Evolutionary conservation across 805 yeast genomes (phyloP), one percentile per base, ranked within the genome.

Genomic region (Blastobotrys terrestris): DNA sequence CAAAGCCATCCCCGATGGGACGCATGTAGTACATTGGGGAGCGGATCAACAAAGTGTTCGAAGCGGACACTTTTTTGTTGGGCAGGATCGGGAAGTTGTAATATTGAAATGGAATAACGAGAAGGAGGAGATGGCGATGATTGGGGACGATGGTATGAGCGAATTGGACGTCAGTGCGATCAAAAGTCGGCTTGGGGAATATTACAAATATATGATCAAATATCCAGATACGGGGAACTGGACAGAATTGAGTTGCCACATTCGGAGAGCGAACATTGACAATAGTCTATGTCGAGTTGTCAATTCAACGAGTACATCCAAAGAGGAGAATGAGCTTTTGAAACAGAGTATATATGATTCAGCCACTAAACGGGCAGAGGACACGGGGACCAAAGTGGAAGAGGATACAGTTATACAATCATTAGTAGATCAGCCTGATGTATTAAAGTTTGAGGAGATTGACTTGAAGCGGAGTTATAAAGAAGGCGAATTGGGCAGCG

Each of bases 11-110:
- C 73, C 79, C 0, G 53, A 63, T 2, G 87, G 87, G 0, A 46
- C 73, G 0, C 88, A 83, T 63, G 64, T 80, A 1, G 58, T 83
- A 11, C 87, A 83, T 63, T 74, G 77, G 66, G 76, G 79, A 0
- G 64, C 65, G 42, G 65, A 61, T 49, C 56, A 61, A 3, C 49
- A 60, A 41, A 78, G 71, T 58, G 65, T 69, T 58, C 70, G 74
- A 52, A 58, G 63, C 52, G 84, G 83, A 2, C 45, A 44, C 31
- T 55, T 53, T 64, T 63, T 60, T 70, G 39, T 40, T 5, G 67
- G 75, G 21, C 40, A 55, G 11, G 74, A 72, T 5, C 68, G 68
- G 3, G 66, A 66, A 14, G 65, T 76, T 0, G 43, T 72, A 1
- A 50, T 66, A 0, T 51, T 73, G 8, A 53, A 59, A 46, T 78